These are phyloP conservation scores for Aspergillus pseudoviridinutans DNA, from an alignment of 2,329 filamentous ascomycete genomes.

Conservation along the genomic window DNA sequence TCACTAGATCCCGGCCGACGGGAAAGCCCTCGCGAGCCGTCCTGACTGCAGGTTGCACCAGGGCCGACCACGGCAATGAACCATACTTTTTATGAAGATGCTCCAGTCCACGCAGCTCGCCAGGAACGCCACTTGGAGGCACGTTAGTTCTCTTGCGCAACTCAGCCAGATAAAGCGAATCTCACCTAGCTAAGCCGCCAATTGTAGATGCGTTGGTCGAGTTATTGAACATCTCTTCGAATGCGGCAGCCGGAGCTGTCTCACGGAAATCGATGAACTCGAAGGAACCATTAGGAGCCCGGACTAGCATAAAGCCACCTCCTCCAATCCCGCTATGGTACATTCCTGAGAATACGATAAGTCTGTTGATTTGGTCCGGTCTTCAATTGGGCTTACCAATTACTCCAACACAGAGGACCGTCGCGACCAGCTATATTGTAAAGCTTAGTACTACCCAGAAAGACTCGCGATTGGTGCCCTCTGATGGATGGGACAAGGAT, in stretches of 20 bases:
- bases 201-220: conserved; percentile 63
- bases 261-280: conserved; percentile 90
- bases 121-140: conserved; percentile 49
- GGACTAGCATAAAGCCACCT: conserved; percentile 84
- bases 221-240: conserved; percentile 77
- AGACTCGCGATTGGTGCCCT: conserved; percentile 3
- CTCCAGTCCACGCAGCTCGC: conserved; percentile 69
- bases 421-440: conserved; percentile 57
- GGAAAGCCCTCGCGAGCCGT: conserved; percentile 71
- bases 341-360: conserved; percentile 48
- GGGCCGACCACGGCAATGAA: conserved; percentile 63
- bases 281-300: conserved; percentile 67
- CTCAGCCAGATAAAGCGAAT: not conserved
- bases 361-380: not conserved
- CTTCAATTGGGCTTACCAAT: conserved; percentile 45
- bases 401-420: conserved; percentile 70
- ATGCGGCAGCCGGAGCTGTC: conserved; percentile 75
- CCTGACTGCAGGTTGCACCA: conserved; percentile 70
- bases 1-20: conserved; percentile 69
- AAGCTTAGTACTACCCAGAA: not conserved
- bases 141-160: not conserved
- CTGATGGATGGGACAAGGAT: not conserved
- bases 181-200: conserved; percentile 65
- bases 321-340: conserved; percentile 80
- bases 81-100: conserved; percentile 64